phyloP scores from a whole-genome alignment of 2,329 filamentous ascomycete species.

The Berkeleyomyces rouxiae region DNA sequence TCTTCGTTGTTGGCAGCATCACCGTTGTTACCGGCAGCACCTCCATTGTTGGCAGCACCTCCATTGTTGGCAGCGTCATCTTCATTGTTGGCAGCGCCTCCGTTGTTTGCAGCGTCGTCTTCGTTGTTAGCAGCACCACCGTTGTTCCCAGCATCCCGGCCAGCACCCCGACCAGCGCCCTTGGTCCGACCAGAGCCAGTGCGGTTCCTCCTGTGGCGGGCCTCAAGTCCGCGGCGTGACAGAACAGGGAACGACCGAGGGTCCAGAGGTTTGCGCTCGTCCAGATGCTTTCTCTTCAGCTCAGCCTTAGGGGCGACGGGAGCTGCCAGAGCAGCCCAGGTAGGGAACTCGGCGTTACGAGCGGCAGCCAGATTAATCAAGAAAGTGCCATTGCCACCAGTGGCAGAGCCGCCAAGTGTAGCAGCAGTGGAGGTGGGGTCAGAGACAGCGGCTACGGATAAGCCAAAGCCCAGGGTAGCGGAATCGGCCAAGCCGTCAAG shows the following conservation, averaged over 20 bases:
- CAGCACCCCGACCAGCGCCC: not conserved
- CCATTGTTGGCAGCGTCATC: no score
- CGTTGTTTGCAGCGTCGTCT: no score
- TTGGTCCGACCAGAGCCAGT: not conserved
- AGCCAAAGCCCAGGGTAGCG: conserved; percentile 24
- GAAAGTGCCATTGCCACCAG: conserved; percentile 16
- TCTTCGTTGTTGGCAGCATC: no score
- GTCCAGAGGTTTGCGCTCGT: not conserved
- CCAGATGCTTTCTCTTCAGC: conserved; percentile 1
- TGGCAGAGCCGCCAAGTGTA: conserved; percentile 15
- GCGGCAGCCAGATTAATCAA: conserved; percentile 15
- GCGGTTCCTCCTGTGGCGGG: not conserved
- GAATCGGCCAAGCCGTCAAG: conserved; percentile 16
- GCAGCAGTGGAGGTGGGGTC: conserved; percentile 14
- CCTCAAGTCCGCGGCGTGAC: not conserved
- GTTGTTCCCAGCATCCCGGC: not conserved
- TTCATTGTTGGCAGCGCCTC: no score
- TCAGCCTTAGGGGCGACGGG: not conserved
- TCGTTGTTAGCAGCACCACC: no score
- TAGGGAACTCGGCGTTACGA: conserved; percentile 15
- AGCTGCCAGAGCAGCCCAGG: conserved; percentile 15
- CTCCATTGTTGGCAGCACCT: no score
- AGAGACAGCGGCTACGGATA: conserved; percentile 17
- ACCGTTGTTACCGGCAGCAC: no score
- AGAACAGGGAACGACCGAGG: not conserved